Evolutionary conservation across 768 basidiomycete species (phyloP).

Genomic region (Chalciporus piperatus): DNA sequence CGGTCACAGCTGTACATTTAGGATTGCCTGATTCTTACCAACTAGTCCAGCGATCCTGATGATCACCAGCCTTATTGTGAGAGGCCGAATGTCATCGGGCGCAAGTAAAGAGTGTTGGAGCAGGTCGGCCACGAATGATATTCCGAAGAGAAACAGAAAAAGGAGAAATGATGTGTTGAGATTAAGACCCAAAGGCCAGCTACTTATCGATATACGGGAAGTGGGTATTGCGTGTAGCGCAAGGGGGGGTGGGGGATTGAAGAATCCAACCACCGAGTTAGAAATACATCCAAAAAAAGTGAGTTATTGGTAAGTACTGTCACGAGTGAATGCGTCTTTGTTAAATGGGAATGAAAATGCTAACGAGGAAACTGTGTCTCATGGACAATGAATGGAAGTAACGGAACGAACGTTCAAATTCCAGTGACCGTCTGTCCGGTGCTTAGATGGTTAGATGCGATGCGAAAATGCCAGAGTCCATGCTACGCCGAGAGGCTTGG

Average conservation of each 20-base stretch:
- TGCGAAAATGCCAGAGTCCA: constrained; percentile 27
- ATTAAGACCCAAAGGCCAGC: too few species aligned
- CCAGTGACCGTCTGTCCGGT: constrained; percentile 24
- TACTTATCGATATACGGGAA: too few species aligned
- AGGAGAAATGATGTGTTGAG: too few species aligned
- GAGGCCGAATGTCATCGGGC: too few species aligned
- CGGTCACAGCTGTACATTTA: too few species aligned
- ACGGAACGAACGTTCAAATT: constrained; percentile 24
- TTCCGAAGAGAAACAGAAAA: too few species aligned
- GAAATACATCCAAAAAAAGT: constrained; percentile 20
- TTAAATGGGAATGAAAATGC: neutral
- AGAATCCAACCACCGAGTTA: constrained; percentile 7
- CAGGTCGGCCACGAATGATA: too few species aligned
- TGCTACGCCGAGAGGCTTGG: constrained; percentile 12
- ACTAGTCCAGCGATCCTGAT: too few species aligned
- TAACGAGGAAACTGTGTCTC: constrained; percentile 12
- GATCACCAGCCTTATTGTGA: too few species aligned
- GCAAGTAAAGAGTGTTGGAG: too few species aligned
- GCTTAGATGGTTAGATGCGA: constrained; percentile 16
- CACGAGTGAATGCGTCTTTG: constrained; percentile 19
- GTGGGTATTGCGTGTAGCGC: neutral
- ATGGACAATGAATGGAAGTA: constrained; percentile 16
- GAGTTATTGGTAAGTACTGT: constrained; percentile 3
- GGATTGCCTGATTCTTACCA: too few species aligned
- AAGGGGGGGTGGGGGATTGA: neutral